Conservation (phyloP, 345 rosid species). For the Corchorus olitorius region DNA sequence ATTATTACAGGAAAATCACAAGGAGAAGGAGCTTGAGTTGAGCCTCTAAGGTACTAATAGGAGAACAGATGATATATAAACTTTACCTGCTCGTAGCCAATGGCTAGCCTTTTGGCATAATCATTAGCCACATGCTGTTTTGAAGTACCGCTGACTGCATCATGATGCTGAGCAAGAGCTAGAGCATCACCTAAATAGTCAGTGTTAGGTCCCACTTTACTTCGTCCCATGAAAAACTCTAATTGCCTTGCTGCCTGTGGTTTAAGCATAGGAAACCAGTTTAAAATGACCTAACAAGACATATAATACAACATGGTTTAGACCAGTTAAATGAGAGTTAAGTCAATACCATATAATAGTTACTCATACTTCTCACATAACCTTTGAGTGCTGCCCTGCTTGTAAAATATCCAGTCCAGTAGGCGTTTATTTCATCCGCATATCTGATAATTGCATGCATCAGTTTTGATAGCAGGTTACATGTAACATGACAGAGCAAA, state of each 20-base stretch:
- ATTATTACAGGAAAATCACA: not conserved
- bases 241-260: constrained; percentile 57
- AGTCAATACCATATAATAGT: constrained; percentile 47
- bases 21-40: not conserved
- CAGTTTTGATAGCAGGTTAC: not conserved
- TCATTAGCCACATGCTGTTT: constrained; percentile 61
- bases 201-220: constrained; percentile 36
- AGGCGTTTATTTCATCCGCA: constrained; percentile 51
- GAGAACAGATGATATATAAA: not conserved
- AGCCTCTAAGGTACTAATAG: constrained; percentile 13
- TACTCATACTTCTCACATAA: constrained; percentile 51
- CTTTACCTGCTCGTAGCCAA: constrained; percentile 48
- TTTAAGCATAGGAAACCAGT: constrained; percentile 8
- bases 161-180: constrained; percentile 56
- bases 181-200: constrained; percentile 55
- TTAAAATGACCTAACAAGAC: not conserved
- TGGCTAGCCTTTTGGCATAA: constrained; percentile 50
- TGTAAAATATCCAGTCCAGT: constrained; percentile 63
- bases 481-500: constrained; percentile 9
- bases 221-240: constrained; percentile 47
- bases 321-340: not conserved
- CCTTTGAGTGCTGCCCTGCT: constrained; percentile 51
- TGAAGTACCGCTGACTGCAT: constrained; percentile 49
- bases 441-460: constrained; percentile 36
- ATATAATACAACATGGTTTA: not conserved